phyloP scores from a whole-genome alignment of 306 rosid species.

The Elaeagnus macrophylla region DNA sequence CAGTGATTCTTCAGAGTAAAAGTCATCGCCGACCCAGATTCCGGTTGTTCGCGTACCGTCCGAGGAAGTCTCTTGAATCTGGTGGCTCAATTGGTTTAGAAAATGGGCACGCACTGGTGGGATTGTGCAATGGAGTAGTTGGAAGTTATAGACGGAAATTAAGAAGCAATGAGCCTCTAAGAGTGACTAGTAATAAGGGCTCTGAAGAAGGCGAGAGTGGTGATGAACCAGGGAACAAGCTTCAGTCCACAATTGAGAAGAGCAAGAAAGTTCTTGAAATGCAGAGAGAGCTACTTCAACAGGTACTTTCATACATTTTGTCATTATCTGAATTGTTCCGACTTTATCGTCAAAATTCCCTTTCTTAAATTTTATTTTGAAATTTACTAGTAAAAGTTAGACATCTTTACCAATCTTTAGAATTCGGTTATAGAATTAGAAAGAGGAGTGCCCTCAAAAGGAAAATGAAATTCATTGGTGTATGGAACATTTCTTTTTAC shows the following conservation, averaged over 20 bases:
- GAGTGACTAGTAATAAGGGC: slow-evolving; percentile 31
- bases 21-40: slow-evolving; percentile 18
- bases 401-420: no score
- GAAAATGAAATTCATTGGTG: no score
- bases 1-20: slow-evolving; percentile 26
- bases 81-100: slow-evolving; percentile 13
- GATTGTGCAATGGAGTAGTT: slow-evolving; percentile 30
- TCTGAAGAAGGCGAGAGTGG: slow-evolving; percentile 26
- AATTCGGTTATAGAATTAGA: no score
- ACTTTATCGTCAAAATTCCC: background rate
- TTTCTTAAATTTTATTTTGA: background rate
- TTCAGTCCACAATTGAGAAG: slow-evolving; percentile 71
- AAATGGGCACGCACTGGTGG: slow-evolving; percentile 18
- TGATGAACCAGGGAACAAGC: slow-evolving; percentile 42
- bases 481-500: no score
- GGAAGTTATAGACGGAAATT: slow-evolving; percentile 27
- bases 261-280: slow-evolving; percentile 72
- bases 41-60: slow-evolving; percentile 17
- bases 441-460: no score
- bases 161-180: slow-evolving; percentile 28
- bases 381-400: no score
- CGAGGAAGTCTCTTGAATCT: slow-evolving; percentile 16
- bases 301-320: slow-evolving; percentile 33
- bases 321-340: background rate
- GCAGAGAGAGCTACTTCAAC: slow-evolving; percentile 69